Conservation (phyloP, 1,284 basidiomycete genomes). For the Boletus sp. region DNA sequence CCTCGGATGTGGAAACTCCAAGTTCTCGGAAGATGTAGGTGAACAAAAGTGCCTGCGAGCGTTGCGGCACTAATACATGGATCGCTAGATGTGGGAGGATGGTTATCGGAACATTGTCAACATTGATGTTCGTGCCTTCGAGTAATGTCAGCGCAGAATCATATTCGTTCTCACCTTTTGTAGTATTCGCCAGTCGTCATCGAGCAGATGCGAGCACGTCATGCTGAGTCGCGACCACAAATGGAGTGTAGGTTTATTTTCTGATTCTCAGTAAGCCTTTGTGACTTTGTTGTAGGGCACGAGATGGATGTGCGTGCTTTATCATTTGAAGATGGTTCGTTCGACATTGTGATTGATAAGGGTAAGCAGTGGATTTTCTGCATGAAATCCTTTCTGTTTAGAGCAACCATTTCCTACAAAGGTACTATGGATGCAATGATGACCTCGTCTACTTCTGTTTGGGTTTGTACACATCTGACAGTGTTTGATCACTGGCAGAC, state of each 20-base stretch:
- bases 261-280: not conserved
- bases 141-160: not conserved
- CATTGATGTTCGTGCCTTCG: constrained; percentile 62
- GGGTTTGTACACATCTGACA: constrained; percentile 57
- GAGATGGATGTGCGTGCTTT: constrained; percentile 88
- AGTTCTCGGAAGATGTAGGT: constrained; percentile 71
- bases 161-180: constrained; percentile 7
- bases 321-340: constrained; percentile 64
- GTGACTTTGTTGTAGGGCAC: constrained; percentile 56
- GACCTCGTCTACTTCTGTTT: constrained; percentile 86
- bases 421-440: constrained; percentile 96
- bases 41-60: not conserved
- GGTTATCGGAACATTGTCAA: constrained; percentile 87
- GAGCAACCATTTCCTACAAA: constrained; percentile 27
- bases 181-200: constrained; percentile 85
- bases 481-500: constrained; percentile 1
- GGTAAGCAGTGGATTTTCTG: constrained; percentile 44
- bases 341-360: constrained; percentile 92
- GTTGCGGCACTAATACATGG: constrained; percentile 1
- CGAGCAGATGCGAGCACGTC: constrained; percentile 74
- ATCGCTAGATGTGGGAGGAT: constrained; percentile 83
- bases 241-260: constrained; percentile 71
- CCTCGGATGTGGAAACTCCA: constrained; percentile 92
- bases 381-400: not conserved
- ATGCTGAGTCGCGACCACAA: constrained; percentile 56